Percentiles rank a stretch among this genome's conserved stretches.
phyloP scores from a whole-genome alignment of 2,329 filamentous ascomycete genomes.

The Talaromyces sp. region DNA sequence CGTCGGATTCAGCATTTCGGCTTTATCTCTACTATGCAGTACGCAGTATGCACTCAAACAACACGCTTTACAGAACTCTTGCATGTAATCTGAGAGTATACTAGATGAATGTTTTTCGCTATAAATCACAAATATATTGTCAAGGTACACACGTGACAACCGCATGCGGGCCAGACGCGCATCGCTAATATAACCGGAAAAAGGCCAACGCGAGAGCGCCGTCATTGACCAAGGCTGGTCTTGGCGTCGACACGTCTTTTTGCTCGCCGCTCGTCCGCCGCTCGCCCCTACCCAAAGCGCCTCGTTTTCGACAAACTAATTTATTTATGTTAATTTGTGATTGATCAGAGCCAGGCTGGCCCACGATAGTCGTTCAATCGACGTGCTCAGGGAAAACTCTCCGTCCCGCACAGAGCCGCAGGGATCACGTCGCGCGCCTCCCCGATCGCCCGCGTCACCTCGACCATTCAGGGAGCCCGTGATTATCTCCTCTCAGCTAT shows the following conservation, averaged over 20 bases:
- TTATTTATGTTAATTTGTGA: not conserved
- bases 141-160: not conserved
- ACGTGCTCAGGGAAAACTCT: not conserved
- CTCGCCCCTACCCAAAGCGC: not conserved
- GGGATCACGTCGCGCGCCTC: not conserved
- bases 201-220: not conserved
- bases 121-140: no score
- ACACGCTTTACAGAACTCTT: no score
- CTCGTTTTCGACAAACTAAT: not conserved
- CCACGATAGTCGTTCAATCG: not conserved
- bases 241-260: not conserved
- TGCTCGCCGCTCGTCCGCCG: not conserved
- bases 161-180: not conserved
- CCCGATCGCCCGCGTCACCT: not conserved
- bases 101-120: no score
- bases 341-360: not conserved
- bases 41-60: no score
- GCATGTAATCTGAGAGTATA: no score
- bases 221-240: not conserved
- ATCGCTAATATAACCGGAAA: slow-evolving; percentile 6
- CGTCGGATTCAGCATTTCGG: no score
- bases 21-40: no score
- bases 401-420: not conserved
- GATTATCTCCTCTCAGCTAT: not conserved
- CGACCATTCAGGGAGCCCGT: not conserved